Conservation (phyloP, 2,329 filamentous ascomycete species). For the Cladosporium sp. region DNA sequence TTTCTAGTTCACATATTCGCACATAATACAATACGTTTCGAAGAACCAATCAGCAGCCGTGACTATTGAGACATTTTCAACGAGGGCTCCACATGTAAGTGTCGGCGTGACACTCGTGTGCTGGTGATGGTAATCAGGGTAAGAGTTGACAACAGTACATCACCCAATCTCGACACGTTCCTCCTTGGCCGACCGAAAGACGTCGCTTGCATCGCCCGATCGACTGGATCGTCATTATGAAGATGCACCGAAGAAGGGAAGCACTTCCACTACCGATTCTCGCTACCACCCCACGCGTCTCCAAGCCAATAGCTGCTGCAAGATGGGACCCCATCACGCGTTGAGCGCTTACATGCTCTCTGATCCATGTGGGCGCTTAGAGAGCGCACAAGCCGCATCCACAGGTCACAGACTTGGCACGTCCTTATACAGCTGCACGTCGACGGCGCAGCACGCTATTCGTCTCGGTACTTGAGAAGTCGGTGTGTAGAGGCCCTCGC, state of each 20-base stretch:
- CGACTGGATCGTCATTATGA: no score
- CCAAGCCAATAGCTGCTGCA: not conserved
- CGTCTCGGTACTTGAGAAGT: slow-evolving; percentile 16
- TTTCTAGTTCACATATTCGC: no score
- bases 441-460: slow-evolving; percentile 26
- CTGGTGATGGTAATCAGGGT: no score
- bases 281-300: not conserved
- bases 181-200: not conserved
- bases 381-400: slow-evolving; percentile 5
- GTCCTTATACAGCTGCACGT: slow-evolving; percentile 7
- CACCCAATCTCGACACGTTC: not conserved
- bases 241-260: not conserved
- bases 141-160: no score
- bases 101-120: no score
- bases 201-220: not conserved
- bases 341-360: slow-evolving; percentile 7
- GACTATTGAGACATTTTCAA: no score
- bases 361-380: slow-evolving; percentile 17
- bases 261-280: not conserved
- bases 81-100: no score
- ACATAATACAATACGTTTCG: no score
- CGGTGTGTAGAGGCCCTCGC: slow-evolving; percentile 7
- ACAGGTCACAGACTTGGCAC: slow-evolving; percentile 14
- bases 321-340: not conserved
- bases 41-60: no score